A percentile compares a stretch with the other conserved stretches of the same genome.
Evolutionary conservation across 257 asterid species (phyloP).

Genomic region (Leptodermis oblonga): DNA sequence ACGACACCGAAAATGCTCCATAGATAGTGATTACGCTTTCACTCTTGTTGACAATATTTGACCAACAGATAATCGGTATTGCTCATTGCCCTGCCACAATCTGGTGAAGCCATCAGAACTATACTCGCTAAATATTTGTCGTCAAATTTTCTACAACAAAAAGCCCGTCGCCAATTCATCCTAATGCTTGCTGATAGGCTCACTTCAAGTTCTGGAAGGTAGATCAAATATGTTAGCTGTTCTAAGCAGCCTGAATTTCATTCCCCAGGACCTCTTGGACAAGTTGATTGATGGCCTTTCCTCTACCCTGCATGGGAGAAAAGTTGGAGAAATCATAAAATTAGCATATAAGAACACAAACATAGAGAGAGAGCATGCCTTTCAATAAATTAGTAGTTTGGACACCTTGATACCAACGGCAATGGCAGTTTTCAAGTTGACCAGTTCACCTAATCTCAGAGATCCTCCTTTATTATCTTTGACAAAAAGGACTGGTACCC

Average conservation of each 20-base stretch:
- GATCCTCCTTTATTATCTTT: constrained; percentile 72
- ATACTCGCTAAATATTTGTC: background rate
- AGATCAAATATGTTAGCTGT: background rate
- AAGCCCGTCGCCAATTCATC: background rate
- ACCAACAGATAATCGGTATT: background rate
- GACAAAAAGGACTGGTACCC: constrained; percentile 59
- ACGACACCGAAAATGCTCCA: too few species aligned
- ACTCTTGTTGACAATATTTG: background rate
- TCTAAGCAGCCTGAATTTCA: constrained; percentile 4
- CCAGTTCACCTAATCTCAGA: constrained; percentile 66
- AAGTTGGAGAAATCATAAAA: background rate
- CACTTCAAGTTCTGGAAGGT: background rate
- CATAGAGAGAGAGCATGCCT: background rate
- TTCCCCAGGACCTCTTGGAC: constrained; percentile 19
- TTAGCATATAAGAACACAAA: background rate
- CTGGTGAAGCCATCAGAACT: background rate
- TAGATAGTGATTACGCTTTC: too few species aligned
- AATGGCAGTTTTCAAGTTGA: constrained; percentile 75
- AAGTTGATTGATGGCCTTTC: constrained; percentile 47
- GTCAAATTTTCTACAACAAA: background rate
- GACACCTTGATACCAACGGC: constrained; percentile 77
- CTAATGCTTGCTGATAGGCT: background rate
- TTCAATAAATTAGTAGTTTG: background rate
- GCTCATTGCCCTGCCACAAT: background rate
- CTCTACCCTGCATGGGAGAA: constrained; percentile 47